phyloP scores from a whole-genome alignment of 257 asterid species.

The Plantago elongata region DNA sequence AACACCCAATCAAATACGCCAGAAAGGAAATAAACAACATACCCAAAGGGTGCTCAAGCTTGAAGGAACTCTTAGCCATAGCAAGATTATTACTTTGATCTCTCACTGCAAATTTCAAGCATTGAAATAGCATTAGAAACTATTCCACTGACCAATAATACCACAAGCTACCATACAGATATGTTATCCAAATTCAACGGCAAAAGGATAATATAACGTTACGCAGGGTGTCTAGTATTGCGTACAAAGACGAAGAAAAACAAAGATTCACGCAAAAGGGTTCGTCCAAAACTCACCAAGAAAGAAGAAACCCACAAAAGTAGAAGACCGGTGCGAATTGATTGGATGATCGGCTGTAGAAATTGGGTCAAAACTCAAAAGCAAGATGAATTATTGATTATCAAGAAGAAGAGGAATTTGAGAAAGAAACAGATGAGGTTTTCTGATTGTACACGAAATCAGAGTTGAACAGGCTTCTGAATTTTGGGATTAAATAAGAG shows the following conservation, averaged over 20 bases:
- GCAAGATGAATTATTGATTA: too few species aligned
- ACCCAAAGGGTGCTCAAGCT: constrained; percentile 65
- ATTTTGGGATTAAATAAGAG: not conserved
- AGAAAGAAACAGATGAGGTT: constrained; percentile 14
- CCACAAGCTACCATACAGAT: not conserved
- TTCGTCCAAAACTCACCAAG: constrained; percentile 25
- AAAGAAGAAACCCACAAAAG: constrained; percentile 12
- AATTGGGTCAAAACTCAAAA: too few species aligned
- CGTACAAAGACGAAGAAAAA: not conserved
- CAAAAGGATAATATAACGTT: not conserved
- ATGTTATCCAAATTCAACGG: not conserved
- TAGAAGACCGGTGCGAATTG: not conserved
- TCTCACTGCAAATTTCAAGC: constrained; percentile 48
- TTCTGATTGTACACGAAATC: constrained; percentile 32
- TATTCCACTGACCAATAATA: not conserved
- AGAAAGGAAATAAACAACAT: constrained; percentile 11
- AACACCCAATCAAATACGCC: not conserved
- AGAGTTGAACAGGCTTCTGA: not conserved
- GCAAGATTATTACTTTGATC: constrained; percentile 34
- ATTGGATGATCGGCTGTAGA: constrained; percentile 8
- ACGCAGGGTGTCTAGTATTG: too few species aligned
- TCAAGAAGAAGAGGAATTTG: not conserved
- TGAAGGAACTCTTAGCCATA: constrained; percentile 65
- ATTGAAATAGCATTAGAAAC: constrained; percentile 33
- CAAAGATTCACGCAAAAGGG: constrained; percentile 24